Conservation (phyloP, 805 yeast species). For the Nakazawaea holstii region DNA sequence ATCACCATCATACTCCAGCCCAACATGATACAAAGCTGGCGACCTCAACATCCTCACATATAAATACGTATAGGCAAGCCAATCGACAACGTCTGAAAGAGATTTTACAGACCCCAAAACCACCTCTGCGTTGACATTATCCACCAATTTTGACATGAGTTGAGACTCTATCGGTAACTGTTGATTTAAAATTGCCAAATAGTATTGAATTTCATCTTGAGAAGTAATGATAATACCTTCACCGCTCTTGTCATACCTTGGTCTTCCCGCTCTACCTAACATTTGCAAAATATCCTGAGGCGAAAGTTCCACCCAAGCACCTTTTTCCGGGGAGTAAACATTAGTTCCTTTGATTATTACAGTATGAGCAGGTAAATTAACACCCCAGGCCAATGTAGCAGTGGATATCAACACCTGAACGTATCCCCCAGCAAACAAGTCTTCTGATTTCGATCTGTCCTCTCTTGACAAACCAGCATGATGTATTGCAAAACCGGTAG, state of each 20-base stretch:
- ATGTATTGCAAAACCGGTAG: constrained; percentile 79
- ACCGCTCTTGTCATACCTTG: constrained; percentile 87
- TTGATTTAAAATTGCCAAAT: constrained; percentile 84
- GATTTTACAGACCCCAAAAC: constrained; percentile 62
- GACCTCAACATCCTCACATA: constrained; percentile 72
- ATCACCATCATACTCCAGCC: constrained; percentile 56
- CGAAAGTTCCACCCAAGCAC: constrained; percentile 85
- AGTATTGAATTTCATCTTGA: constrained; percentile 80
- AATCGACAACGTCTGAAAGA: constrained; percentile 63
- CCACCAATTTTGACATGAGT: constrained; percentile 63
- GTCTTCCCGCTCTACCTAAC: constrained; percentile 99
- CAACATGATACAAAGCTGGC: constrained; percentile 73
- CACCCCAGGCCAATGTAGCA: constrained; percentile 97
- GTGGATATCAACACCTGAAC: constrained; percentile 83
- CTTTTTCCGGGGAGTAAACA: constrained; percentile 85
- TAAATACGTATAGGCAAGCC: constrained; percentile 79
- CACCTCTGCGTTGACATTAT: constrained; percentile 81
- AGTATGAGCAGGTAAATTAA: constrained; percentile 90
- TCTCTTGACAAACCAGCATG: constrained; percentile 80
- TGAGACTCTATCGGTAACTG: constrained; percentile 93
- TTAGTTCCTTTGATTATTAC: constrained; percentile 93
- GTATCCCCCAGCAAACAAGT: constrained; percentile 82
- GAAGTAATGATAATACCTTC: constrained; percentile 91
- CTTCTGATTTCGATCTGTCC: constrained; percentile 78
- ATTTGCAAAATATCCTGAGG: constrained; percentile 94